A percentile compares a stretch with the other conserved stretches of the same genome.
Conservation (phyloP, 139 green algal genomes). For the Chlorella sp. region DNA sequence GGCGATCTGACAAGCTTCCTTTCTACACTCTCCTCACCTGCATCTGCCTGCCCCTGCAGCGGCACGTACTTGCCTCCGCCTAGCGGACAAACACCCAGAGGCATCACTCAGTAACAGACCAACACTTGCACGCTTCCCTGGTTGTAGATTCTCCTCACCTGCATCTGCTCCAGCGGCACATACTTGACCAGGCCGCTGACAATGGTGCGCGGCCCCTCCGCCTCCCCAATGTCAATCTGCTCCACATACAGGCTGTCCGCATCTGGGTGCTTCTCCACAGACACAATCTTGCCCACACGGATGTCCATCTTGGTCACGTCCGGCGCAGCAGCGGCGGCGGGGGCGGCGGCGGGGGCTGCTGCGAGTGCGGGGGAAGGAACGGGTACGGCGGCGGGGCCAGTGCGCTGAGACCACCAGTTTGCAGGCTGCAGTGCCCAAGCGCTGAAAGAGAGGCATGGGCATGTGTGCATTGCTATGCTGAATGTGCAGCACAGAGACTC, state of each 20-base stretch:
- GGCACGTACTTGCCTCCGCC: background rate
- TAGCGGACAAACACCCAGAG: background rate
- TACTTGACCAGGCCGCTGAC: conserved; percentile 95
- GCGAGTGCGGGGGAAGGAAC: background rate
- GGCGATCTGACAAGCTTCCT: too few relatives aligned
- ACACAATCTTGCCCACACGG: conserved; percentile 86
- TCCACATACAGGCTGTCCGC: conserved; percentile 95
- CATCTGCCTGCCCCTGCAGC: background rate
- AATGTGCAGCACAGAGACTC: background rate
- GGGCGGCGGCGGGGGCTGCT: conserved; percentile 17
- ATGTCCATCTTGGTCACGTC: conserved; percentile 63
- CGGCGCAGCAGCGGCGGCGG: conserved; percentile 1
- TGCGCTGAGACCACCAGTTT: background rate
- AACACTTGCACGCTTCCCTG: too few relatives aligned
- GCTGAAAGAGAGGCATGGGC: background rate
- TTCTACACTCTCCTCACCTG: too few relatives aligned
- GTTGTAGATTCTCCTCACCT: conserved; percentile 46
- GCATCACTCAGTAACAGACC: background rate
- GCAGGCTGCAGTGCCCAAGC: too few relatives aligned
- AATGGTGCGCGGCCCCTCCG: conserved; percentile 76
- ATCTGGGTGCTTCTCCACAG: conserved; percentile 80
- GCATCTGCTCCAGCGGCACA: conserved; percentile 85
- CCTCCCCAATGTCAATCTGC: conserved; percentile 93
- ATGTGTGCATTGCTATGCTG: background rate
- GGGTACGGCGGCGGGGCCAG: background rate